Evolutionary conservation across 1,284 basidiomycete species (phyloP).

Genomic region (Phellinidium pouzarii): DNA sequence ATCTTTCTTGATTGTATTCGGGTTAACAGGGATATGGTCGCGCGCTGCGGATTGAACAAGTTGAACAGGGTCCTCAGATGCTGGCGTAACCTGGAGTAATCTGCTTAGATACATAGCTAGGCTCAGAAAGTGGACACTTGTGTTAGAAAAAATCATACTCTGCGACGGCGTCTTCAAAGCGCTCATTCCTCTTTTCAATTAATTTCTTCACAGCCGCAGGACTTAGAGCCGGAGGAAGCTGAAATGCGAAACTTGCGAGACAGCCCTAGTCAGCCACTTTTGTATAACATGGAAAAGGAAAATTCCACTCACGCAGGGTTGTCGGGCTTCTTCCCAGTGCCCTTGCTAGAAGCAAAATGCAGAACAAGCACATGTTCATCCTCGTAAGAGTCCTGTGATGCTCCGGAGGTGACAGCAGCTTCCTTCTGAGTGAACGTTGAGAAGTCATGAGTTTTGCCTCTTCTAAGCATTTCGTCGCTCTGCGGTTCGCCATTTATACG

Average conservation of each 20-base stretch:
- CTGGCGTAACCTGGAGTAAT: constrained; percentile 51
- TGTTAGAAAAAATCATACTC: constrained; percentile 40
- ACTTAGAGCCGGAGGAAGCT: constrained; percentile 44
- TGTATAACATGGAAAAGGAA: background rate
- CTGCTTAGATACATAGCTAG: constrained; percentile 31
- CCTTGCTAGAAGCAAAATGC: constrained; percentile 59
- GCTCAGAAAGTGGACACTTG: background rate
- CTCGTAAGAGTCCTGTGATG: constrained; percentile 25
- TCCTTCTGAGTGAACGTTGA: constrained; percentile 22
- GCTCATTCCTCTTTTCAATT: constrained; percentile 64
- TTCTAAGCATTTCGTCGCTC: constrained; percentile 17
- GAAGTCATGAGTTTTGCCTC: constrained; percentile 35
- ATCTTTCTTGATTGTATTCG: constrained; percentile 11
- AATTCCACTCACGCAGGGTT: constrained; percentile 24
- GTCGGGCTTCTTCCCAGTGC: constrained; percentile 31
- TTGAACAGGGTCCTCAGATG: constrained; percentile 51
- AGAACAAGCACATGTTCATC: constrained; percentile 68
- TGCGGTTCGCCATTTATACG: constrained; percentile 45
- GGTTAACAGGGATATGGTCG: constrained; percentile 65
- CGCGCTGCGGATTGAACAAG: constrained; percentile 61
- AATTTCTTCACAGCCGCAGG: constrained; percentile 61
- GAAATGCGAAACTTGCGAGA: constrained; percentile 33
- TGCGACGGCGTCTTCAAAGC: constrained; percentile 63
- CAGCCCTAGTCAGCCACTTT: background rate
- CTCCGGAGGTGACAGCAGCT: constrained; percentile 9